Percentiles rank a stretch among this genome's conserved stretches.
phyloP scores from a whole-genome alignment of 306 rosid genomes.

The Crataegus laevigata region DNA sequence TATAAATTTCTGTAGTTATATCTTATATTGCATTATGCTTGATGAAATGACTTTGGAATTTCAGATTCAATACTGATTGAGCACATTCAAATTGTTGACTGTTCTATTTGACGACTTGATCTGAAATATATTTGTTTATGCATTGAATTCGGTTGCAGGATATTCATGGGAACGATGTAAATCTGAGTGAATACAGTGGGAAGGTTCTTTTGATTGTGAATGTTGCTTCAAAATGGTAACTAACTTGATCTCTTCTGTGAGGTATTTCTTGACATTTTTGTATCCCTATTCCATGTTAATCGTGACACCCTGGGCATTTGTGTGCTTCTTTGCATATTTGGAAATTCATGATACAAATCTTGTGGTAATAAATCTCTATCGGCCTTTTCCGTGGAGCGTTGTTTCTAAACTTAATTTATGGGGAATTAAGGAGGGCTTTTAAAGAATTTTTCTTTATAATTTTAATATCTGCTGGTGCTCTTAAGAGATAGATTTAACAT shows the following conservation, averaged over 20 bases:
- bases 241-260: neutral
- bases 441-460: no score
- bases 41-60: neutral
- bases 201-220: constrained; percentile 76
- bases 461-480: no score
- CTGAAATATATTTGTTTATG: neutral
- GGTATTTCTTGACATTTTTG: neutral
- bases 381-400: no score
- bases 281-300: no score
- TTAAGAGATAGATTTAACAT: no score
- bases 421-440: no score
- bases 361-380: no score
- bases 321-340: no score
- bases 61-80: neutral
- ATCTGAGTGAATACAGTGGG: constrained; percentile 53
- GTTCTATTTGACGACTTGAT: neutral
- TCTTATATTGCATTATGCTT: neutral
- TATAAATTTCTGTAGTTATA: neutral
- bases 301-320: no score
- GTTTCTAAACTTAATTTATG: no score
- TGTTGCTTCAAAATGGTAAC: constrained; percentile 88
- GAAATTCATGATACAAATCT: no score
- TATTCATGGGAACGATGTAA: constrained; percentile 69
- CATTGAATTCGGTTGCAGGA: constrained; percentile 48
- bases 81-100: neutral